Base-by-base conservation (phyloP, 1,139 yeast species). In the Taphrina communis region DNA sequence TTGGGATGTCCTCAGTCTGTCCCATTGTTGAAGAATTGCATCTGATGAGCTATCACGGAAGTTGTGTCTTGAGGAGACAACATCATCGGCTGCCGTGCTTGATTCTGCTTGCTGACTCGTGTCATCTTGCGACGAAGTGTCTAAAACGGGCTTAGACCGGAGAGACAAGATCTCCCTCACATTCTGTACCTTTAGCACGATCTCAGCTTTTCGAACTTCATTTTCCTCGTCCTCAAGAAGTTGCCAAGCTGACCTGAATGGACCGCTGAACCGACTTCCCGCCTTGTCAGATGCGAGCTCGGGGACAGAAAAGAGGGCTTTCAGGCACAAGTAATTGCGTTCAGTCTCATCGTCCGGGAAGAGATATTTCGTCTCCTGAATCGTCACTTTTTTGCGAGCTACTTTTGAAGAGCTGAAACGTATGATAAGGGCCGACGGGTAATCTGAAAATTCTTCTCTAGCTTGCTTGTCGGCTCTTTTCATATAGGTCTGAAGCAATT, bases 401-500 rank as follows among this genome's bases (percentile, higher is more conserved):
- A 55, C 46, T 36, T 55, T 63, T 12, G 61, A 35, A n/a, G 67
- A 63, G 38, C 67, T 56, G 48, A 63, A 63, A 12, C 67, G 67
- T 12, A 63, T 38, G 12, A 31, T 31, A 17, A 63, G 55, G 11
- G 51, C 25, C 8, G 12, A 44, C n/a, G 42, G 6, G 21, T 11
- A 7, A 12, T 8, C 38, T 6, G 39, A 44, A 35, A 44, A 63
- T 4, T 63, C 67, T 39, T 50, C 42, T 31, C 36, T 53, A 11
- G 67, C 67, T 17, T 56, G 59, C 48, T 63, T 63, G 50, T 63
- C 67, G 6, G 55, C 55, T 14, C 67, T 48, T 42, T 63, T 63
- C 48, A 63, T 25, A 38, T 38, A 50, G 35, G 59, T 56, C 21
- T 63, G 61, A 1, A 63, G 56, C 12, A 63, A 50, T 50, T 63